phyloP scores from a whole-genome alignment of 1,284 basidiomycete genomes.

The Termitomyces sp. region DNA sequence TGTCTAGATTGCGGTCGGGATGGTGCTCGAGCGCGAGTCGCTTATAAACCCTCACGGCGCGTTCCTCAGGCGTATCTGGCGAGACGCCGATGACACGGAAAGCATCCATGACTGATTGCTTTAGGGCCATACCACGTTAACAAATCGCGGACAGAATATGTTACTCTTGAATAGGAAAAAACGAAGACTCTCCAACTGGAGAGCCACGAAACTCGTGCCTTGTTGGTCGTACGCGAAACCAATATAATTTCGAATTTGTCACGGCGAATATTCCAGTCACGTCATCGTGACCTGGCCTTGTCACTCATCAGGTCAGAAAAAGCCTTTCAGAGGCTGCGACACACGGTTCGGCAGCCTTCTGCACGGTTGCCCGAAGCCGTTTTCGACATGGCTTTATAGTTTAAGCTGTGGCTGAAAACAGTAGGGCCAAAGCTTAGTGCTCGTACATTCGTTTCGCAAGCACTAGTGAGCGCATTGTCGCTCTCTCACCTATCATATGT shows the following conservation, averaged over 20 bases:
- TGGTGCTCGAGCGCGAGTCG: slow-evolving; percentile 29
- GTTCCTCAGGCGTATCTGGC: slow-evolving; percentile 21
- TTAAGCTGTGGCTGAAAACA: too few relatives aligned
- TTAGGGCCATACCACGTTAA: slow-evolving; percentile 21
- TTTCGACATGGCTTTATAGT: too few relatives aligned
- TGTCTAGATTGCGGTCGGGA: slow-evolving; percentile 28
- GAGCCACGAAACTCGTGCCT: slow-evolving; percentile 9
- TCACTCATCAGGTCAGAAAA: too few relatives aligned
- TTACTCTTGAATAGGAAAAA: neutral
- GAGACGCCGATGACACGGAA: slow-evolving; percentile 25
- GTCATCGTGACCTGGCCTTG: neutral
- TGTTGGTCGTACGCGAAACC: neutral
- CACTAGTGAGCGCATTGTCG: too few relatives aligned
- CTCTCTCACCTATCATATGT: too few relatives aligned
- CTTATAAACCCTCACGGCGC: slow-evolving; percentile 28
- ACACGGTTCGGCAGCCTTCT: too few relatives aligned
- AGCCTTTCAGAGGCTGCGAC: too few relatives aligned
- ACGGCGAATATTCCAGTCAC: neutral
- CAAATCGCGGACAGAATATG: neutral
- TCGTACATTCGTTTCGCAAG: too few relatives aligned
- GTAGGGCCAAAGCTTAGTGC: too few relatives aligned
- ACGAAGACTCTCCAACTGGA: neutral
- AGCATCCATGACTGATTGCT: slow-evolving; percentile 24
- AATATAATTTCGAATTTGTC: neutral
- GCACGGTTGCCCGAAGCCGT: too few relatives aligned